A percentile compares a stretch with the other conserved stretches of the same genome.
Evolutionary conservation across 768 basidiomycete genomes (phyloP).

Genomic region (Russula virescens): DNA sequence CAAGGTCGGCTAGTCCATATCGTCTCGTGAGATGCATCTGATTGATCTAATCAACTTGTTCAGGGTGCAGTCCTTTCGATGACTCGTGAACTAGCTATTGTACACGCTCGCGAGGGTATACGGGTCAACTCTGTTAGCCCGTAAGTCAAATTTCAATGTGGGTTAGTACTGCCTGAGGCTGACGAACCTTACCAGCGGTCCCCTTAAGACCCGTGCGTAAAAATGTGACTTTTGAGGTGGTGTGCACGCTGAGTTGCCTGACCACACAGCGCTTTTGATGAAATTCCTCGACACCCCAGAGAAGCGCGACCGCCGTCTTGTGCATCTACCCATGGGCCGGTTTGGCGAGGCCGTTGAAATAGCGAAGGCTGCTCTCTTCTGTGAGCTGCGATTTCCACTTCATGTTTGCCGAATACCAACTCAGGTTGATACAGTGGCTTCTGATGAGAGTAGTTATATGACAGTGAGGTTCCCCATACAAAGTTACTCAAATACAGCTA

Average conservation of each 20-base stretch:
- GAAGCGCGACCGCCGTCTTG: constrained; percentile 85
- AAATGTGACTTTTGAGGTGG: neutral
- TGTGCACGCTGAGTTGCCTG: neutral
- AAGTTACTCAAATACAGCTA: neutral
- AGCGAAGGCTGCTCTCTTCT: constrained; percentile 87
- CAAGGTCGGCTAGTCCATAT: constrained; percentile 46
- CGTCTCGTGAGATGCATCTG: constrained; percentile 4
- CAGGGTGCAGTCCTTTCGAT: constrained; percentile 97
- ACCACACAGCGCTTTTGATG: constrained; percentile 82
- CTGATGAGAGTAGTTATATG: constrained; percentile 93
- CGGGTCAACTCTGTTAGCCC: constrained; percentile 95
- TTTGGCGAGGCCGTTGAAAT: constrained; percentile 97
- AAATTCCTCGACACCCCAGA: constrained; percentile 95
- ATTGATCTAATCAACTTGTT: constrained; percentile 12
- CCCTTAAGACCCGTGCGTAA: constrained; percentile 83
- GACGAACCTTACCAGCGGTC: constrained; percentile 53
- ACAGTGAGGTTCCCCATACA: constrained; percentile 51
- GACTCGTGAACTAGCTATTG: constrained; percentile 96
- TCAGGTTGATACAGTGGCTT: constrained; percentile 53
- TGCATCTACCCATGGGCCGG: constrained; percentile 92
- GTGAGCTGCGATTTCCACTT: constrained; percentile 43
- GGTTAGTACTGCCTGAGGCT: constrained; percentile 1
- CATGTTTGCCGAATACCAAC: neutral
- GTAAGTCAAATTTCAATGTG: constrained; percentile 42
- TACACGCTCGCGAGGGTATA: constrained; percentile 96